Evolutionary conservation across 2,329 filamentous ascomycete genomes (phyloP).

Genomic region (Epichloe baconii): DNA sequence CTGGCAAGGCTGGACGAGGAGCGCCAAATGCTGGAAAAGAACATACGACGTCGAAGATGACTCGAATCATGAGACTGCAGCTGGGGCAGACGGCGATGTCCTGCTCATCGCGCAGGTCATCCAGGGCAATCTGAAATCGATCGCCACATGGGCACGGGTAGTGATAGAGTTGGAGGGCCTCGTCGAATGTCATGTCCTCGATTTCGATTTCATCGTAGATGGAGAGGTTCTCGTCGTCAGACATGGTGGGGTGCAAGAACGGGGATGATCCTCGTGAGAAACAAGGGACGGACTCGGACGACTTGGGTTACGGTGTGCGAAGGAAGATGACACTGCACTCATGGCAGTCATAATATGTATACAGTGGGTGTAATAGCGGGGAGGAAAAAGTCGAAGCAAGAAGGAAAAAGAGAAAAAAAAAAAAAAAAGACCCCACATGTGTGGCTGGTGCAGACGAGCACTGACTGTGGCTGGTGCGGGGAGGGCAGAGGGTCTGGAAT

Average conservation of each 20-base stretch:
- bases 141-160: constrained; percentile 97
- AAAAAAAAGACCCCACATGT: constrained; percentile 7
- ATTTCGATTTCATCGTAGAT: constrained; percentile 98
- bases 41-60: constrained; percentile 77
- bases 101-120: constrained; percentile 73
- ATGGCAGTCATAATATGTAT: too few relatives aligned
- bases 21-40: not conserved
- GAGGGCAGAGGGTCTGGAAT: too few relatives aligned
- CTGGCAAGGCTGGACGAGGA: not conserved
- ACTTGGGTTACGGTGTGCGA: too few relatives aligned
- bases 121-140: constrained; percentile 79
- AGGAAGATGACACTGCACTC: too few relatives aligned
- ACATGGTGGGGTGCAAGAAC: constrained; percentile 27
- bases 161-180: constrained; percentile 73
- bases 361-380: too few relatives aligned
- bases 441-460: constrained; percentile 1
- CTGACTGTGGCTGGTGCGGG: not conserved
- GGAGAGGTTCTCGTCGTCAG: constrained; percentile 50
- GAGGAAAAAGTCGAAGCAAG: not conserved
- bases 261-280: too few relatives aligned
- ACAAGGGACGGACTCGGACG: too few relatives aligned
- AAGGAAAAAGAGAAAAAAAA: not conserved
- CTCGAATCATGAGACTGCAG: constrained; percentile 90
- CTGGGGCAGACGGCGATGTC: constrained; percentile 96
- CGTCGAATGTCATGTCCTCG: constrained; percentile 92